phyloP scores from a whole-genome alignment of 352 stramenopile genomes.

The Achlya hypogyna region DNA sequence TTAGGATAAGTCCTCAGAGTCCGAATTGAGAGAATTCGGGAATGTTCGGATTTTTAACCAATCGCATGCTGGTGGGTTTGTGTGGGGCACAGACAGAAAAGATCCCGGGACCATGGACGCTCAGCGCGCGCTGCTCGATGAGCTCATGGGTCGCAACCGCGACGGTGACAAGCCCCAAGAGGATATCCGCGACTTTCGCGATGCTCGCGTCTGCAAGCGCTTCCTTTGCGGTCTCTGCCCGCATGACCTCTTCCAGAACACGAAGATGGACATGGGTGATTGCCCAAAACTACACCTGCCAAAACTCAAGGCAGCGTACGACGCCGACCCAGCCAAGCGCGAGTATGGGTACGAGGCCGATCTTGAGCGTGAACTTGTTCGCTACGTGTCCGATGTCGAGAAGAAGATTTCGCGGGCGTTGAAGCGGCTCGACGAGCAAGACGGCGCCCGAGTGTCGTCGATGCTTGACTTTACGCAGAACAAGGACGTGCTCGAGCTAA shows the following conservation, averaged over 20 bases:
- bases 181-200: constrained; percentile 59
- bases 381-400: constrained; percentile 38
- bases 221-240: constrained; percentile 78
- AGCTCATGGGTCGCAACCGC: constrained; percentile 87
- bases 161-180: constrained; percentile 80
- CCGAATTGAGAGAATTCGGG: neutral
- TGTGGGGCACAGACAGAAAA: neutral
- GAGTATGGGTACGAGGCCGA: constrained; percentile 66
- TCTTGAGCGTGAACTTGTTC: constrained; percentile 49
- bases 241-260: constrained; percentile 86
- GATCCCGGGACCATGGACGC: constrained; percentile 45
- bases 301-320: constrained; percentile 51
- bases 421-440: constrained; percentile 58
- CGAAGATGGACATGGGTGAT: constrained; percentile 74
- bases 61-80: constrained; percentile 19
- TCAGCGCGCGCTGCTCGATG: constrained; percentile 80
- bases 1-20: no score
- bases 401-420: constrained; percentile 70
- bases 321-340: constrained; percentile 26
- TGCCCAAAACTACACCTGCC: constrained; percentile 66
- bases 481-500: constrained; percentile 62
- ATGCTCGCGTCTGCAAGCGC: constrained; percentile 66
- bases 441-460: constrained; percentile 34
- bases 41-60: neutral
- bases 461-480: constrained; percentile 43